A percentile compares a stretch with the other conserved stretches of the same genome.
Conservation (phyloP, 2,329 filamentous ascomycete genomes). For the Rhynchosporium graminicola region DNA sequence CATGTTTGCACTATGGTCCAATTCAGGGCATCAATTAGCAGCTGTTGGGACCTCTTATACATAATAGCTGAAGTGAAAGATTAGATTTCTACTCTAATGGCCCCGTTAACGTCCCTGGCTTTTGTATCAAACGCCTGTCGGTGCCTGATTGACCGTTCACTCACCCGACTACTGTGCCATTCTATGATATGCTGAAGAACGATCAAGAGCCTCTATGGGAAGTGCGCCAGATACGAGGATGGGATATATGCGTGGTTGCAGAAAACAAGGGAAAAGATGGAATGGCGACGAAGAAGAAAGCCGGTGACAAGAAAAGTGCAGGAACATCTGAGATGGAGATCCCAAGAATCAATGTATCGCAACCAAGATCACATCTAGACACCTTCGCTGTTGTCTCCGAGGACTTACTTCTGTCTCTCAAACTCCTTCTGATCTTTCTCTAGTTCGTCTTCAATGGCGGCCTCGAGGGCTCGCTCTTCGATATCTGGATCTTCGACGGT, state of each 20-base stretch:
- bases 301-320: background rate
- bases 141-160: no score
- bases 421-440: constrained; percentile 25
- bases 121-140: no score
- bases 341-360: background rate
- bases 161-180: no score
- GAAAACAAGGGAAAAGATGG: background rate
- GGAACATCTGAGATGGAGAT: background rate
- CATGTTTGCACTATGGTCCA: no score
- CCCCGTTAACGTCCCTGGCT: no score
- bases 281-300: background rate
- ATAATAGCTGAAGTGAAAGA: no score
- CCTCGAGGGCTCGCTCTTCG: constrained; percentile 33
- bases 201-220: no score
- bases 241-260: background rate
- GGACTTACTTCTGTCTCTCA: background rate
- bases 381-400: background rate
- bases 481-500: constrained; percentile 38
- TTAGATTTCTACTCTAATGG: no score
- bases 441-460: constrained; percentile 23
- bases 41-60: no score
- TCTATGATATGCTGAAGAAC: no score
- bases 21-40: no score
- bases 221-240: no score
- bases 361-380: constrained; percentile 4